Conservation (phyloP, 352 stramenopile genomes). For the Globisporangium middletonii region DNA sequence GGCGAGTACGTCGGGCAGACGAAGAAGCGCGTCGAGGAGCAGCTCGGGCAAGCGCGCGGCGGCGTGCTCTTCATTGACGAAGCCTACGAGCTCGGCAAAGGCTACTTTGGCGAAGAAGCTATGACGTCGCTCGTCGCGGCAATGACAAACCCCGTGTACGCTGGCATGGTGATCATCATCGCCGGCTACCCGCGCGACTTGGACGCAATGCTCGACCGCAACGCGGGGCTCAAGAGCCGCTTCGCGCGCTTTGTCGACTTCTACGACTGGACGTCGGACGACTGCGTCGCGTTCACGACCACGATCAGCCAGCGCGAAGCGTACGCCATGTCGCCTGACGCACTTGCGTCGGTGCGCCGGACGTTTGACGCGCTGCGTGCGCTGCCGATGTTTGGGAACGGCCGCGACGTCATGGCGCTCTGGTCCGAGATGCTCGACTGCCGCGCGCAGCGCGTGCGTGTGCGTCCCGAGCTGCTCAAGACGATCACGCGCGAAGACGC, state of each 20-base stretch:
- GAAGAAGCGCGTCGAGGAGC: slow-evolving; percentile 82
- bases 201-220: slow-evolving; percentile 85
- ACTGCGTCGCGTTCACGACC: slow-evolving; percentile 68
- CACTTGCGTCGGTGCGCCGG: slow-evolving; percentile 18
- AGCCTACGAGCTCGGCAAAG: slow-evolving; percentile 88
- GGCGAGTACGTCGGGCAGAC: slow-evolving; percentile 87
- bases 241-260: slow-evolving; percentile 90
- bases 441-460: slow-evolving; percentile 53
- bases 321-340: slow-evolving; percentile 27
- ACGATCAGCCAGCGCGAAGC: slow-evolving; percentile 33
- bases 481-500: slow-evolving; percentile 42
- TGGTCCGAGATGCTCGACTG: slow-evolving; percentile 61
- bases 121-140: slow-evolving; percentile 87
- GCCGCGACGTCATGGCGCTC: slow-evolving; percentile 58
- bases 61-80: slow-evolving; percentile 94
- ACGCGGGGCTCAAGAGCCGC: slow-evolving; percentile 87
- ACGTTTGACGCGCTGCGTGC: slow-evolving; percentile 35
- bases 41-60: slow-evolving; percentile 85
- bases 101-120: slow-evolving; percentile 73
- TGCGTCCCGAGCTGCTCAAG: slow-evolving; percentile 32
- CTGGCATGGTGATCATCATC: slow-evolving; percentile 86
- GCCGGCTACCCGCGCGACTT: slow-evolving; percentile 88
- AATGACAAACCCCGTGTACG: slow-evolving; percentile 83
- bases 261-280: slow-evolving; percentile 74
- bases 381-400: slow-evolving; percentile 66